Percentiles rank a stretch among this genome's conserved stretches.
These are phyloP conservation scores for Cytospora piceicola DNA, from an alignment of 2,329 filamentous ascomycete species.

Conservation along the genomic window DNA sequence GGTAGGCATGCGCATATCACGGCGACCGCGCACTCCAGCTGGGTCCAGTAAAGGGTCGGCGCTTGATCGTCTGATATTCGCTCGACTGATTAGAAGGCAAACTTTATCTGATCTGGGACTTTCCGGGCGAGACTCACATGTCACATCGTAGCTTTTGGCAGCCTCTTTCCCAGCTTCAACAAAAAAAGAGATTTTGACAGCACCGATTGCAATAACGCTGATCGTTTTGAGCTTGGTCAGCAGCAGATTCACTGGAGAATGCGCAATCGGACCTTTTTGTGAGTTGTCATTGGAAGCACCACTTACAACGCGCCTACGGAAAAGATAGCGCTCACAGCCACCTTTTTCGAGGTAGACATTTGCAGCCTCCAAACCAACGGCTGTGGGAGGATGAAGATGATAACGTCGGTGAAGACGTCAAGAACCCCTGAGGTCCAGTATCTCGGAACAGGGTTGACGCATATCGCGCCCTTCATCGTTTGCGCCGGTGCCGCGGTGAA, in stretches of 20 bases:
- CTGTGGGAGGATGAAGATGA: slow-evolving; percentile 7
- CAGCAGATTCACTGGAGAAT: neutral
- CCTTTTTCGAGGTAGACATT: neutral
- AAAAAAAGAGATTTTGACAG: slow-evolving; percentile 2
- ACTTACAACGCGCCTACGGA: slow-evolving; percentile 2
- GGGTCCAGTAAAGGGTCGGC: slow-evolving; percentile 6
- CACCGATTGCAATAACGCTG: slow-evolving; percentile 2
- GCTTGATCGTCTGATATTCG: slow-evolving; percentile 3
- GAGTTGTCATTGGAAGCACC: neutral
- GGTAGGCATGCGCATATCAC: slow-evolving; percentile 24
- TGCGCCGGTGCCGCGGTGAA: slow-evolving; percentile 2
- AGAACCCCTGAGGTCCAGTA: slow-evolving; percentile 1
- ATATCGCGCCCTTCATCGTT: neutral
- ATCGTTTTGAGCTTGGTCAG: neutral
- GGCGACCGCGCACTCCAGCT: slow-evolving; percentile 3
- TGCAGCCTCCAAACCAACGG: slow-evolving; percentile 3
- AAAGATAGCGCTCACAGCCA: slow-evolving; percentile 5
- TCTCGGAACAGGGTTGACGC: slow-evolving; percentile 2
- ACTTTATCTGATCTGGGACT: neutral
- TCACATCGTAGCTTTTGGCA: slow-evolving; percentile 5
- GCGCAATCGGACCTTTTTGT: too few species aligned
- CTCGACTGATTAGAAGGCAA: neutral
- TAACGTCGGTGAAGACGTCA: neutral
- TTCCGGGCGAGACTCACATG: neutral
- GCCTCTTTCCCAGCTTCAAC: neutral